A percentile compares a stretch with the other conserved stretches of the same genome.
phyloP scores from a whole-genome alignment of 2,329 filamentous ascomycete species.

The Chaetoscypha palmicola region DNA sequence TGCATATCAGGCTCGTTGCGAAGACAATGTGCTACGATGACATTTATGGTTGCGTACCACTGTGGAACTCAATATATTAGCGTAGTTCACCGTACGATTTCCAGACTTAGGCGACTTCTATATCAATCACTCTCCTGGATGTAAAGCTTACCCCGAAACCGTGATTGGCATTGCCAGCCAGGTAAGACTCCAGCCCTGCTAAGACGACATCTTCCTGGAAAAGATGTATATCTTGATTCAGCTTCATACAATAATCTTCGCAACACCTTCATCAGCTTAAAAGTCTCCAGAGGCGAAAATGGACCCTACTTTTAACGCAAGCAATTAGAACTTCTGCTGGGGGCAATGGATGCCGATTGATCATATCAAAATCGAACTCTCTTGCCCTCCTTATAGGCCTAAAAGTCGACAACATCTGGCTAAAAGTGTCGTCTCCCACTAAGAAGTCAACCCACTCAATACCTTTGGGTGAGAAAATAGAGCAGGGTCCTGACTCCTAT shows the following conservation, averaged over 20 bases:
- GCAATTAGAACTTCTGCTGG: slow-evolving; percentile 4
- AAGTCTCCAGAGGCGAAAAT: neutral
- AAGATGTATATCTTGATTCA: slow-evolving; percentile 9
- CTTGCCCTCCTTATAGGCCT: neutral
- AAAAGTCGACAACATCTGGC: slow-evolving; percentile 7
- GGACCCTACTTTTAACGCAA: slow-evolving; percentile 5
- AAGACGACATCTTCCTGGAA: slow-evolving; percentile 10
- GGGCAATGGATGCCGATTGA: slow-evolving; percentile 7
- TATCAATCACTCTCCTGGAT: too few relatives aligned
- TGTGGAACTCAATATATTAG: neutral
- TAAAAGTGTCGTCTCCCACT: slow-evolving; percentile 13
- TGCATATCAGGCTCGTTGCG: neutral
- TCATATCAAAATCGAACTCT: slow-evolving; percentile 7
- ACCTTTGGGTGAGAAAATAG: slow-evolving; percentile 13
- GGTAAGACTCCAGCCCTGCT: slow-evolving; percentile 8
- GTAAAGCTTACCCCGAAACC: slow-evolving; percentile 5
- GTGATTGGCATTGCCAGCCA: slow-evolving; percentile 2
- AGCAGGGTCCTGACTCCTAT: slow-evolving; percentile 11
- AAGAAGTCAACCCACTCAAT: slow-evolving; percentile 10
- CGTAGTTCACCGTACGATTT: neutral
- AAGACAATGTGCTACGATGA: slow-evolving; percentile 12
- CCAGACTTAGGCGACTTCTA: too few relatives aligned
- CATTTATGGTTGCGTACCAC: slow-evolving; percentile 13
- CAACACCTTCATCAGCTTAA: neutral
- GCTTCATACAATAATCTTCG: slow-evolving; percentile 1